These are phyloP conservation scores for Eutrema yunnanense DNA, from an alignment of 345 rosid species.

Conservation along the genomic window DNA sequence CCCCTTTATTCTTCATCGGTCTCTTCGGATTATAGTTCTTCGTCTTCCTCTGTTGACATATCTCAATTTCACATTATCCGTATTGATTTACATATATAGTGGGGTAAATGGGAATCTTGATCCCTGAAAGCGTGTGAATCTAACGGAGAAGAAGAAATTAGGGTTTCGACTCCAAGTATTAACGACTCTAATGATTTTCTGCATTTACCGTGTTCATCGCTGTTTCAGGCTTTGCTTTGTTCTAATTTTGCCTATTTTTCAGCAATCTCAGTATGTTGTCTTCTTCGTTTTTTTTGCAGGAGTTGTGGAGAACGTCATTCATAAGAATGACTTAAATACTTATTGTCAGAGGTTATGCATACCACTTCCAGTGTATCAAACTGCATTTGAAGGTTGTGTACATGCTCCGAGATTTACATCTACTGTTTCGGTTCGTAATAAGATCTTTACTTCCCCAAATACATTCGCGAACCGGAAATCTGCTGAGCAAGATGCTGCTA, in stretches of 20 bases:
- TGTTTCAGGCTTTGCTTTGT: neutral
- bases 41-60: neutral
- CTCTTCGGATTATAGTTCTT: no score
- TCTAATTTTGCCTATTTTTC: neutral
- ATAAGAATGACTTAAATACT: neutral
- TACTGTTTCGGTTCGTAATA: neutral
- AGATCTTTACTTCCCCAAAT: neutral
- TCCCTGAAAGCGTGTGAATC: neutral
- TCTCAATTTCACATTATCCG: neutral
- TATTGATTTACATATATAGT: neutral
- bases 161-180: neutral
- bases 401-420: neutral
- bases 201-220: neutral
- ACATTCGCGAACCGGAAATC: neutral
- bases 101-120: neutral
- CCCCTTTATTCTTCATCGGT: neutral
- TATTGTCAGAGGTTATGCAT: neutral
- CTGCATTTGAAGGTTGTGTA: neutral
- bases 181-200: no score
- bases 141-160: neutral
- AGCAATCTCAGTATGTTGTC: neutral
- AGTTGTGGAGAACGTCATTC: neutral
- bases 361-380: neutral
- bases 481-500: conserved; percentile 15
- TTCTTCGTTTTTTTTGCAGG: neutral